Evolutionary conservation across 2,329 filamentous ascomycete genomes (phyloP).

Genomic region (Zymoseptoria ardabiliae): DNA sequence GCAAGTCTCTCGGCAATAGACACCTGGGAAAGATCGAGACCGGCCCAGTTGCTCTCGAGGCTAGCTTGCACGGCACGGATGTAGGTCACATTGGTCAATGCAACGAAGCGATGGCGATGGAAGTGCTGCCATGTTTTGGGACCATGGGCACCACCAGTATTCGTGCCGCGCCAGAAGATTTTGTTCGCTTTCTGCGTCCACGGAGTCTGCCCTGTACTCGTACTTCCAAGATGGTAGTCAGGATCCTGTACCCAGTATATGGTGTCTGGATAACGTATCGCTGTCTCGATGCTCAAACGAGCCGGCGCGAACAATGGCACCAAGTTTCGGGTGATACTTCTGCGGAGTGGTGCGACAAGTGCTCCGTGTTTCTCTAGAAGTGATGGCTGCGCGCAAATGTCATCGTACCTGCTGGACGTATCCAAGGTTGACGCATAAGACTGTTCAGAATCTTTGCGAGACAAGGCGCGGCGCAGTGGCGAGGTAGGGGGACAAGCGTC

Average conservation of each 20-base stretch:
- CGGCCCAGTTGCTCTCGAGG: neutral
- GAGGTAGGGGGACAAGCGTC: too few relatives aligned
- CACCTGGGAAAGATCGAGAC: neutral
- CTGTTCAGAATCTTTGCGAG: too few relatives aligned
- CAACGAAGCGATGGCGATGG: conserved; percentile 64
- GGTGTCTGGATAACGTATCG: conserved; percentile 41
- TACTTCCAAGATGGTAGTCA: conserved; percentile 23
- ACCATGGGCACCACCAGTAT: conserved; percentile 37
- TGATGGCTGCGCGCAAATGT: conserved; percentile 29
- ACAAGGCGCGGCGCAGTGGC: too few relatives aligned
- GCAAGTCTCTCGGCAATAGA: neutral
- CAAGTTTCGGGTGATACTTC: conserved; percentile 32
- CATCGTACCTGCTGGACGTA: too few relatives aligned
- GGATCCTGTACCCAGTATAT: conserved; percentile 36
- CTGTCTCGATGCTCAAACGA: conserved; percentile 41
- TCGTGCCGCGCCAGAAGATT: conserved; percentile 39
- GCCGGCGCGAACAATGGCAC: conserved; percentile 42
- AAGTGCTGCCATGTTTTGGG: conserved; percentile 57
- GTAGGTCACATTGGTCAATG: conserved; percentile 60
- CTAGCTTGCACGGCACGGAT: neutral
- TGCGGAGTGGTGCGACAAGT: conserved; percentile 37
- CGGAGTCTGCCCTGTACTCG: conserved; percentile 17
- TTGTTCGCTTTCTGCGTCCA: conserved; percentile 35
- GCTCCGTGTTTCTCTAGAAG: conserved; percentile 36
- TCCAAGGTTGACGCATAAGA: too few relatives aligned